A percentile compares a stretch with the other conserved stretches of the same genome.
These are phyloP conservation scores for Schizochytrium sp. DNA, from an alignment of 108 stramenopile species.

Conservation along the genomic window DNA sequence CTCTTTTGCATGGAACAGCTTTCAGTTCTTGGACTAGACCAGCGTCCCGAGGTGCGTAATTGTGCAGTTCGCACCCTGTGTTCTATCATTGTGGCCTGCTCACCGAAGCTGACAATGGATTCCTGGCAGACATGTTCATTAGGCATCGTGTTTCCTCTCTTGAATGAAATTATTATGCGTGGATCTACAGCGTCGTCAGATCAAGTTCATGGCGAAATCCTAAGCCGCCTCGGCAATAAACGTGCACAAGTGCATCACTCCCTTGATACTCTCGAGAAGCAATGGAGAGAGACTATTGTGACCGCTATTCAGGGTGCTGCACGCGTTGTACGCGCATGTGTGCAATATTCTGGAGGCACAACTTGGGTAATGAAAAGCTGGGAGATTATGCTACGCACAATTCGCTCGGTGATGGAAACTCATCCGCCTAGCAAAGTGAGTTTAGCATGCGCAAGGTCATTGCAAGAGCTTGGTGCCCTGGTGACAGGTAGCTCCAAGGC, in stretches of 20 bases:
- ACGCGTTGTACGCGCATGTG: conserved; percentile 14
- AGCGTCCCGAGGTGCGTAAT: conserved; percentile 58
- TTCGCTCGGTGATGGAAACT: background rate
- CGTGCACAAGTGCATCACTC: conserved; percentile 47
- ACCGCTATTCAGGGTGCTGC: conserved; percentile 50
- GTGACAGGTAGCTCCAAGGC: conserved; percentile 45
- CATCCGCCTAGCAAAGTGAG: background rate
- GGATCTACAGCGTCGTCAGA: conserved; percentile 43
- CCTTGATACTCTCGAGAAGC: conserved; percentile 50
- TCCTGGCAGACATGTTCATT: conserved; percentile 35
- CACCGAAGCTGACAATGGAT: conserved; percentile 53
- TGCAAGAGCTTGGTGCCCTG: conserved; percentile 41
- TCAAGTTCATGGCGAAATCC: conserved; percentile 38
- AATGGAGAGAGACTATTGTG: conserved; percentile 55
- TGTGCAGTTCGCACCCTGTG: conserved; percentile 59
- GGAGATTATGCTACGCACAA: conserved; percentile 50
- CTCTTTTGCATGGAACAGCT: conserved; percentile 46
- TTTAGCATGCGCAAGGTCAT: background rate
- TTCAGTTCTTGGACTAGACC: background rate
- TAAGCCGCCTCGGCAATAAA: background rate
- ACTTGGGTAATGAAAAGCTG: conserved; percentile 38
- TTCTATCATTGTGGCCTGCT: conserved; percentile 39
- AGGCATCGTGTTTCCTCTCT: conserved; percentile 16
- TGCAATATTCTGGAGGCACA: conserved; percentile 6
- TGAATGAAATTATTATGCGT: conserved; percentile 11